These are phyloP conservation scores for Eremothecium sinecaudum DNA, from an alignment of 1,139 yeast genomes.

Conservation along the genomic window DNA sequence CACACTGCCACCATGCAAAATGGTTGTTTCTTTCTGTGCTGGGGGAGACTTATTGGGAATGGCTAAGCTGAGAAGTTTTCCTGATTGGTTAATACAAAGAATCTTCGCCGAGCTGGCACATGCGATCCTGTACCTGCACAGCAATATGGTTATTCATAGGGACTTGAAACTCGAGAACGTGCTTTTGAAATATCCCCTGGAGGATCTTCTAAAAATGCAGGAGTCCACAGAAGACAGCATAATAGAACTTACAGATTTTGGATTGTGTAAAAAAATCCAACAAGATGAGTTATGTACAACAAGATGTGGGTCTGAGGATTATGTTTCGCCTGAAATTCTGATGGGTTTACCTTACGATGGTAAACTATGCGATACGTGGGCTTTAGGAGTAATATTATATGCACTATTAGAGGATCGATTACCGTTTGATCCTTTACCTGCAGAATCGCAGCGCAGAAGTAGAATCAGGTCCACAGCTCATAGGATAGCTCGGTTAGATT, in stretches of 20 bases:
- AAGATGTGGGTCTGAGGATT: conserved; percentile 92
- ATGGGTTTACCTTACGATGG: conserved; percentile 91
- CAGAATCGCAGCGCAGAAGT: conserved; percentile 37
- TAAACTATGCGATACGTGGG: conserved; percentile 84
- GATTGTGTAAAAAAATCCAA: conserved; percentile 63
- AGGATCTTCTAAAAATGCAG: conserved; percentile 27
- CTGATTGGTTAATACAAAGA: conserved; percentile 44
- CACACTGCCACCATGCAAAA: conserved; percentile 33
- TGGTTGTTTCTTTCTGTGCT: conserved; percentile 64
- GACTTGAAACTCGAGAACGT: conserved; percentile 83
- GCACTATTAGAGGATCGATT: conserved; percentile 72
- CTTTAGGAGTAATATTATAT: conserved; percentile 82
- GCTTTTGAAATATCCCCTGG: conserved; percentile 38
- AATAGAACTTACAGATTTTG: conserved; percentile 75
- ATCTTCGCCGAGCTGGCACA: conserved; percentile 58
- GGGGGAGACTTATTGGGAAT: conserved; percentile 81
- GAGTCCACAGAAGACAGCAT: conserved; percentile 22
- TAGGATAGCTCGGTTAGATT: conserved; percentile 82
- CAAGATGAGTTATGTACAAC: conserved; percentile 55
- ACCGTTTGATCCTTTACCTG: conserved; percentile 76
- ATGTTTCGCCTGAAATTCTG: conserved; percentile 84
- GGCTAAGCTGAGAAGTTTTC: conserved; percentile 36
- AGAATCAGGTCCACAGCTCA: conserved; percentile 62
- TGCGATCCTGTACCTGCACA: conserved; percentile 70
- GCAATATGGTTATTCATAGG: conserved; percentile 62